Evolutionary conservation across 2,329 filamentous ascomycete species (phyloP).

Genomic region (Achaetomium macrosporum): DNA sequence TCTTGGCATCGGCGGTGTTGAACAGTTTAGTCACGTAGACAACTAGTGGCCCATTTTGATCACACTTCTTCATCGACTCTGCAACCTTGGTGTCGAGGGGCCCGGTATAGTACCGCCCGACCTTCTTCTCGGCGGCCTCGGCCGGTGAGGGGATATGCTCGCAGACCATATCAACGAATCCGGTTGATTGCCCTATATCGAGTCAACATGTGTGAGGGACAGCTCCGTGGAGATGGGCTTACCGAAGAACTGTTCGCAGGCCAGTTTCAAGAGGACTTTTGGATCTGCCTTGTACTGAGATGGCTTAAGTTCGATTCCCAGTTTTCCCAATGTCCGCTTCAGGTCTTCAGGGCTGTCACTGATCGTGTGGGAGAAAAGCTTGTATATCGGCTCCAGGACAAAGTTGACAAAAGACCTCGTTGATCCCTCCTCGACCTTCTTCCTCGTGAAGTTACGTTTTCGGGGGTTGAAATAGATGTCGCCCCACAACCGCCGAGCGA

Average conservation of each 20-base stretch:
- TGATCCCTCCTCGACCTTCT: constrained; percentile 71
- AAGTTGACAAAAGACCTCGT: constrained; percentile 91
- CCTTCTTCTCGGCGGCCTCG: constrained; percentile 66
- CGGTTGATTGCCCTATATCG: constrained; percentile 61
- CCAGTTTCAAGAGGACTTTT: constrained; percentile 77
- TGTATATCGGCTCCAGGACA: constrained; percentile 94
- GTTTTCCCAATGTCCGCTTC: constrained; percentile 66
- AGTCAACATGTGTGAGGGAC: constrained; percentile 1
- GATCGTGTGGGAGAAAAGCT: constrained; percentile 91
- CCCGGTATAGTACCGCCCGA: constrained; percentile 88
- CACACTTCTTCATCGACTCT: constrained; percentile 71
- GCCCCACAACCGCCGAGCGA: constrained; percentile 83
- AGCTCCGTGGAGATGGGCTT: not conserved
- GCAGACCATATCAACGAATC: constrained; percentile 94
- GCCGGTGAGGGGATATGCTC: constrained; percentile 83
- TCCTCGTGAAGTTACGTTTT: constrained; percentile 87
- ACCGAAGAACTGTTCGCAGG: constrained; percentile 87
- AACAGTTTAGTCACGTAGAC: constrained; percentile 91
- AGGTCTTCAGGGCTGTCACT: constrained; percentile 83
- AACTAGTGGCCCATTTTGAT: constrained; percentile 87
- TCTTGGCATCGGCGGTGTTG: constrained; percentile 82
- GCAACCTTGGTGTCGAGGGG: constrained; percentile 78
- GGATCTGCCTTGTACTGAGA: constrained; percentile 89
- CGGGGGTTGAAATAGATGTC: constrained; percentile 93
- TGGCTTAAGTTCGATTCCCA: constrained; percentile 85